These are phyloP conservation scores for Kodamaea kakaduensis DNA, from an alignment of 805 yeast genomes.

Conservation along the genomic window DNA sequence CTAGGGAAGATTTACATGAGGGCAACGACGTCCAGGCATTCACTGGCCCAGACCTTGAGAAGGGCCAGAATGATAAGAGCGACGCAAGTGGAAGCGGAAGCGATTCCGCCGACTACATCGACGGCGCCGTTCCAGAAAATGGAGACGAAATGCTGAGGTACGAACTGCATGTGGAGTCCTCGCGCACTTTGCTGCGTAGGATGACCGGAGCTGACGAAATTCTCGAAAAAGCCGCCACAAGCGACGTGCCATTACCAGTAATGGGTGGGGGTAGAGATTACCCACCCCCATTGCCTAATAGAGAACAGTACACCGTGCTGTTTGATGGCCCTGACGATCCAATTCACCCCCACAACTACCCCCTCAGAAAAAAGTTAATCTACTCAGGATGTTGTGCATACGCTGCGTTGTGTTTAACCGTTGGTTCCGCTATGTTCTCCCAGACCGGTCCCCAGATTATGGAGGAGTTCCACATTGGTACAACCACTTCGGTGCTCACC, in stretches of 20 bases:
- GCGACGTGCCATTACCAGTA: conserved; percentile 30
- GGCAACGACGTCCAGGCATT: conserved; percentile 12
- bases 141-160: conserved; percentile 23
- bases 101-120: conserved; percentile 2
- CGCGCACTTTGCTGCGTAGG: conserved; percentile 19
- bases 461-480: conserved; percentile 54
- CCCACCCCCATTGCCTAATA: conserved; percentile 59
- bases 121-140: conserved; percentile 11
- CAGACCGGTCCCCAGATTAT: conserved; percentile 50
- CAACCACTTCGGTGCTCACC: conserved; percentile 68
- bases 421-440: conserved; percentile 50
- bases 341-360: conserved; percentile 71
- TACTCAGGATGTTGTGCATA: conserved; percentile 27
- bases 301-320: conserved; percentile 57
- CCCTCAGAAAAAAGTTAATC: conserved; percentile 18
- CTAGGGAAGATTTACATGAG: not conserved
- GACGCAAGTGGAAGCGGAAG: not conserved
- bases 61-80: too few species aligned
- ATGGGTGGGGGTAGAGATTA: conserved; percentile 68
- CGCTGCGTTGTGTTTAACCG: conserved; percentile 24
- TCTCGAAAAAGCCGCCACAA: conserved; percentile 18
- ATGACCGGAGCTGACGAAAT: conserved; percentile 20
- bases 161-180: conserved; percentile 20
- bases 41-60: conserved; percentile 11
- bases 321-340: conserved; percentile 82